Conservation (phyloP, 495 filamentous ascomycete species). For the Mytilinidion resinicola region DNA sequence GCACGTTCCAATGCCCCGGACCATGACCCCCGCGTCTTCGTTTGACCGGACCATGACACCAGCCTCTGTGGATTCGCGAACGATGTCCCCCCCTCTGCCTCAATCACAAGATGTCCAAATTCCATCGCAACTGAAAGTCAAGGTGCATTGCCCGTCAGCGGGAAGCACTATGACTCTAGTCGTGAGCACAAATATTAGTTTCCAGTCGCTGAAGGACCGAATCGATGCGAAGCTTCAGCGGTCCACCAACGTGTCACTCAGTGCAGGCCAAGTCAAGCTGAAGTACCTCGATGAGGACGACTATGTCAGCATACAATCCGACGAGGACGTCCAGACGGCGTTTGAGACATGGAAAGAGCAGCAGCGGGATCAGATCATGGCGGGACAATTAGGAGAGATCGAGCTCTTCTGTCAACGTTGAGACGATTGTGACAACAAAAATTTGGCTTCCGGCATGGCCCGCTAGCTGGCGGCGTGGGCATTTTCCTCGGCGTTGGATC, state of each 20-base stretch:
- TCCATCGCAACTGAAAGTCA: conserved; percentile 79
- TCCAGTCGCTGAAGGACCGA: conserved; percentile 87
- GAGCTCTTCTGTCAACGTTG: conserved; percentile 61
- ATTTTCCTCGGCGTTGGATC: conserved; percentile 19
- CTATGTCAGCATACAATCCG: conserved; percentile 83
- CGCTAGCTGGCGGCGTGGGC: not conserved
- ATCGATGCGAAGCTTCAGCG: conserved; percentile 90
- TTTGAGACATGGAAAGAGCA: conserved; percentile 88
- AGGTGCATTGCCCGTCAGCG: conserved; percentile 75
- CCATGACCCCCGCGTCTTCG: conserved; percentile 18
- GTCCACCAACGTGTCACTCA: conserved; percentile 73
- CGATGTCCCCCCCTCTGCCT: conserved; percentile 24
- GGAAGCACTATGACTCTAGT: conserved; percentile 83
- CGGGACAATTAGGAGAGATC: conserved; percentile 73
- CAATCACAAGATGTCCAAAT: conserved; percentile 12
- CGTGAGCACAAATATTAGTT: conserved; percentile 85
- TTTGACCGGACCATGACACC: conserved; percentile 25
- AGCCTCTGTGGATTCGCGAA: conserved; percentile 24
- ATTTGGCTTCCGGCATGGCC: not conserved
- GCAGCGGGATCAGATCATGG: conserved; percentile 52
- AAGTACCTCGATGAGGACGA: conserved; percentile 93
- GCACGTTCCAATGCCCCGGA: conserved; percentile 15
- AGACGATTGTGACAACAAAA: not conserved
- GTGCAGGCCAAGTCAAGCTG: conserved; percentile 67
- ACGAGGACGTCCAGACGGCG: conserved; percentile 90